Evolutionary conservation across 2,329 filamentous ascomycete species (phyloP).

Genomic region (Cytospora piceicola): DNA sequence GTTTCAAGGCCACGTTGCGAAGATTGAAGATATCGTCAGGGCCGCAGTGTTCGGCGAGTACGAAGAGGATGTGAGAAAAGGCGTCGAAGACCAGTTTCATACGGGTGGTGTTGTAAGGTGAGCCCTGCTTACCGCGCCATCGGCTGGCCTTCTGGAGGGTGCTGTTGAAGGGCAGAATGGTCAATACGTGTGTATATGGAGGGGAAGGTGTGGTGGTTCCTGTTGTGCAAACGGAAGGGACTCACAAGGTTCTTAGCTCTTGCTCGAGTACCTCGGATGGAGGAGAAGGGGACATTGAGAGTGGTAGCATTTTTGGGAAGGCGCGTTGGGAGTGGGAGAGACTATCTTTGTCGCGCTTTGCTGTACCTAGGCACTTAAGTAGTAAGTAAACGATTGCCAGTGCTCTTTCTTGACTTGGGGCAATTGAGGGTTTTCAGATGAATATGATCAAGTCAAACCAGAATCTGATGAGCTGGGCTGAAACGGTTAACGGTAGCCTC

Average conservation of each 20-base stretch:
- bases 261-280: background rate
- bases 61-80: background rate
- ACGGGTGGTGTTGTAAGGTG: background rate
- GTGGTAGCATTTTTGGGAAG: background rate
- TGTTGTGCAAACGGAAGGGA: background rate
- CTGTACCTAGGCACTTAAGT: too few species aligned
- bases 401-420: background rate
- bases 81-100: slow-evolving; percentile 6
- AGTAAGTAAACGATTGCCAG: background rate
- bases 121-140: background rate
- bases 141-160: background rate
- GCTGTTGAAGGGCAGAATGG: background rate
- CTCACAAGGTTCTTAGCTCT: background rate
- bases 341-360: background rate
- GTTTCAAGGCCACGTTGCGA: background rate
- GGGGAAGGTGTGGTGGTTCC: background rate
- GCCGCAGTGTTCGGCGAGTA: background rate
- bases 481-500: background rate
- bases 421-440: background rate
- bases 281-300: background rate
- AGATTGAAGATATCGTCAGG: background rate
- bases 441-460: background rate
- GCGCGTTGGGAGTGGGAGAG: background rate
- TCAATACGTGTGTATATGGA: background rate
- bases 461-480: background rate